phyloP scores from a whole-genome alignment of 129 eudicot species.

The Artemisia annua region DNA sequence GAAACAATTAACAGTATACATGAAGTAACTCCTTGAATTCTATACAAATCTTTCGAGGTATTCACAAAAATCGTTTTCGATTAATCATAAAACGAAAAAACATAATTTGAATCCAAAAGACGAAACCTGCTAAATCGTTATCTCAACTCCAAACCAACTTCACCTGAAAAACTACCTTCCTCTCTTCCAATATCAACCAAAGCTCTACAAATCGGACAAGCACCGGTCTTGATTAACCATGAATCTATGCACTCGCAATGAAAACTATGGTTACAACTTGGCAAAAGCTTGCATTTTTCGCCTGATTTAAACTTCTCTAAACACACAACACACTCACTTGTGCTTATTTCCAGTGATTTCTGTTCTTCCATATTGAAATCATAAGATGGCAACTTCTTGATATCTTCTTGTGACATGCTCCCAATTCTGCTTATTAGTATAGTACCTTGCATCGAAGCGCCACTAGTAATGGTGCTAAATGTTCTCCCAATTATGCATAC shows the following conservation, averaged over 20 bases:
- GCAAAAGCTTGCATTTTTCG: conserved; percentile 54
- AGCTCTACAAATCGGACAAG: conserved; percentile 59
- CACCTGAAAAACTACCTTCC: conserved; percentile 35
- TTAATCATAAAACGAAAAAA: not conserved
- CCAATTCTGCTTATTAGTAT: conserved; percentile 29
- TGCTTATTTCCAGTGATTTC: conserved; percentile 20
- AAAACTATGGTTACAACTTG: conserved; percentile 52
- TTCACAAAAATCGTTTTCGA: not conserved
- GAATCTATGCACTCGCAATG: conserved; percentile 52
- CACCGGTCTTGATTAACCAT: conserved; percentile 48
- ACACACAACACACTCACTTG: conserved; percentile 53
- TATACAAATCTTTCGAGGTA: not conserved
- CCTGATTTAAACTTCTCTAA: conserved; percentile 51
- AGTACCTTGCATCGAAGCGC: conserved; percentile 31
- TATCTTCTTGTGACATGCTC: conserved; percentile 51
- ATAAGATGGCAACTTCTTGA: conserved; percentile 50
- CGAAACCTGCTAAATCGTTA: not conserved
- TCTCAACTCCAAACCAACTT: conserved; percentile 25
- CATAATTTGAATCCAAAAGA: not conserved
- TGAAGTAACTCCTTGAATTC: not conserved
- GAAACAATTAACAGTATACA: conserved; percentile 6
- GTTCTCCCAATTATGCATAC: conserved; percentile 69
- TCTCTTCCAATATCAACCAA: conserved; percentile 31
- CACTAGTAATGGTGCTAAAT: conserved; percentile 33
- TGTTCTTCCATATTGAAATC: conserved; percentile 44